Percentiles rank a stretch among this genome's conserved stretches.
Conservation (phyloP, 352 stramenopile genomes). For the Phytophthora boehmeriae region DNA sequence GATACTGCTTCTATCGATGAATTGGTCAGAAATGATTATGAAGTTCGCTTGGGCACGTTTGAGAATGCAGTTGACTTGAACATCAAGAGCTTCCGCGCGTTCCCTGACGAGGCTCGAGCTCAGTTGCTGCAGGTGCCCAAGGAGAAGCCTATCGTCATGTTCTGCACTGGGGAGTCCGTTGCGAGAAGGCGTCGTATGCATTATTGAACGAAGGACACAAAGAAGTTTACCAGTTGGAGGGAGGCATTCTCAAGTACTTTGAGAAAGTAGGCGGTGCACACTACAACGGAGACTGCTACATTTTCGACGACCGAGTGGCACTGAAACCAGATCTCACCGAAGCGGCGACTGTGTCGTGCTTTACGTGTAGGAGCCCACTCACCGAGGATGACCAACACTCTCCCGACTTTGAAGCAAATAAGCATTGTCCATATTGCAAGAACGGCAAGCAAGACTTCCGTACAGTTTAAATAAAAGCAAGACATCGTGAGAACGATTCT, state of each 20-base stretch:
- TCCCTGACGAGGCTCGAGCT: slow-evolving; percentile 44
- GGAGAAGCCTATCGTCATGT: slow-evolving; percentile 82
- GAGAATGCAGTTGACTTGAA: slow-evolving; percentile 71
- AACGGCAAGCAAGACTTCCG: slow-evolving; percentile 59
- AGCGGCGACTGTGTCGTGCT: slow-evolving; percentile 49
- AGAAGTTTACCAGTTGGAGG: slow-evolving; percentile 75
- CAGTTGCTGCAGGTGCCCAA: slow-evolving; percentile 60
- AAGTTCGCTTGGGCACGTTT: slow-evolving; percentile 77
- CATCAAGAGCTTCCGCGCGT: slow-evolving; percentile 75
- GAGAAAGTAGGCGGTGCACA: slow-evolving; percentile 70
- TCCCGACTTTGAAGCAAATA: slow-evolving; percentile 41
- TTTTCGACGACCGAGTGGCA: slow-evolving; percentile 79
- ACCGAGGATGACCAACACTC: slow-evolving; percentile 55
- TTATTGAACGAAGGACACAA: slow-evolving; percentile 59
- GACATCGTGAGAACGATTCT: background rate
- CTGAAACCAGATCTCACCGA: slow-evolving; percentile 66
- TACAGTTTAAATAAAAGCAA: background rate
- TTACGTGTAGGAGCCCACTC: slow-evolving; percentile 60
- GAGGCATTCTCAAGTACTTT: slow-evolving; percentile 84
- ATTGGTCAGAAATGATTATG: slow-evolving; percentile 69
- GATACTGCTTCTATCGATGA: slow-evolving; percentile 11
- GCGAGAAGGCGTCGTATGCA: slow-evolving; percentile 74
- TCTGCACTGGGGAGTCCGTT: slow-evolving; percentile 80
- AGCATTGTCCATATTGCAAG: slow-evolving; percentile 65
- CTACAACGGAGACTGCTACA: slow-evolving; percentile 80